A percentile compares a stretch with the other conserved stretches of the same genome.
Evolutionary conservation across 2,329 filamentous ascomycete genomes (phyloP).

Genomic region (Fusarium hainanense): DNA sequence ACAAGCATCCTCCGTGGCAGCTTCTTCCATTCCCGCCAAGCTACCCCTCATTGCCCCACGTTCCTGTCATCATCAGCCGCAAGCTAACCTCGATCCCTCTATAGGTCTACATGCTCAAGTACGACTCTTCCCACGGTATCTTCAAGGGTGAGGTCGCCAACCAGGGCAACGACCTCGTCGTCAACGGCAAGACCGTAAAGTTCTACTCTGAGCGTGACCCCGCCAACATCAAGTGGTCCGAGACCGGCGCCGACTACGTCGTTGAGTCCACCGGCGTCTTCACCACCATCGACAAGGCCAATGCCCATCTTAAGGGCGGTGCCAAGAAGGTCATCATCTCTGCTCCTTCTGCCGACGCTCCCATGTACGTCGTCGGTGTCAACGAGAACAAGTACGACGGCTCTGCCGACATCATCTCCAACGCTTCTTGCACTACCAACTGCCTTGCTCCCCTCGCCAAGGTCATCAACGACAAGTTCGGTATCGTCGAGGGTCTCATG

Average conservation of each 20-base stretch:
- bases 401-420: constrained; percentile 93
- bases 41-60: constrained; percentile 34
- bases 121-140: constrained; percentile 94
- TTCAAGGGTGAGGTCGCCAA: constrained; percentile 93
- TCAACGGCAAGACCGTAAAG: constrained; percentile 95
- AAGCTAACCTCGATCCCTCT: constrained; percentile 19
- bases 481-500: constrained; percentile 98
- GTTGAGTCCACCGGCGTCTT: constrained; percentile 99
- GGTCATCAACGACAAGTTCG: constrained; percentile 98
- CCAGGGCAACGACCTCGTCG: constrained; percentile 75
- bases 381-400: constrained; percentile 95
- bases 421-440: constrained; percentile 99
- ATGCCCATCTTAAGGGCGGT: constrained; percentile 92
- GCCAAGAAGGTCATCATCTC: constrained; percentile 99
- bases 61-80: constrained; percentile 7
- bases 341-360: constrained; percentile 91
- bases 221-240: constrained; percentile 86
- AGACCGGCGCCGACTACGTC: constrained; percentile 90
- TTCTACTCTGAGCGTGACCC: constrained; percentile 97
- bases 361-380: constrained; percentile 99
- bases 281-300: constrained; percentile 97
- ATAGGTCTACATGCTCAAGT: constrained; percentile 99
- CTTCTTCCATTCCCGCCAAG: constrained; percentile 7
- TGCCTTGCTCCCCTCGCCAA: constrained; percentile 99
- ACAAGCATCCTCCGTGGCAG: neutral